Conservation (phyloP, 495 filamentous ascomycete genomes). For the Tuber microsphaerosporum region DNA sequence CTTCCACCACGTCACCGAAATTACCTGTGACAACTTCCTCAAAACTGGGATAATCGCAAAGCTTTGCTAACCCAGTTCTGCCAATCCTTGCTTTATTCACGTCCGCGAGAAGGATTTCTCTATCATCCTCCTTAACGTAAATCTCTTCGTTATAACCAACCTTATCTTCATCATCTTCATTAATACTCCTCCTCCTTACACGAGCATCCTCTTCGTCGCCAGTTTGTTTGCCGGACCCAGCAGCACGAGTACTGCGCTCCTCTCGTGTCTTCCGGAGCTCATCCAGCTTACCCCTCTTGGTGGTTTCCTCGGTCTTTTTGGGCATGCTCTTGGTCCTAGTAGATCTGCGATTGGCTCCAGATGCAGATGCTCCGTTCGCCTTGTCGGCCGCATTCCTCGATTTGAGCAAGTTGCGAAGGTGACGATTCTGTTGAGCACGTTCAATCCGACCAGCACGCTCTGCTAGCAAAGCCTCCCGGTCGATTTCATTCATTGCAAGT, state of each 20-base stretch:
- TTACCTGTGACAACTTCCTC: constrained; percentile 61
- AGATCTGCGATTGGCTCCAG: constrained; percentile 35
- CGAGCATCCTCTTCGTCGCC: constrained; percentile 73
- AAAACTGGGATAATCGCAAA: constrained; percentile 87
- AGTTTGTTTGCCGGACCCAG: constrained; percentile 68
- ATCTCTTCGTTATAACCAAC: constrained; percentile 64
- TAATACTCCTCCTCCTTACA: constrained; percentile 69
- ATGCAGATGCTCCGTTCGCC: constrained; percentile 43
- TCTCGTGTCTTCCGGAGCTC: constrained; percentile 62
- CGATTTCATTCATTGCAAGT: constrained; percentile 77
- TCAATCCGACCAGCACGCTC: constrained; percentile 77
- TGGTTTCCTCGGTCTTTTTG: constrained; percentile 47
- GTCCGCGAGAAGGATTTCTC: constrained; percentile 57
- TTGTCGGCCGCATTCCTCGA: constrained; percentile 58
- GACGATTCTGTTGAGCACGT: constrained; percentile 69
- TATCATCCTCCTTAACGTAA: constrained; percentile 42
- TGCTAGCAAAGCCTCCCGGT: constrained; percentile 81
- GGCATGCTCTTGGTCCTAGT: constrained; percentile 40
- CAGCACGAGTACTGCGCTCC: constrained; percentile 68
- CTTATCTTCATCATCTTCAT: constrained; percentile 67
- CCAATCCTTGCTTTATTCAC: constrained; percentile 75
- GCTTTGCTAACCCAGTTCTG: constrained; percentile 68
- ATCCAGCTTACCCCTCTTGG: constrained; percentile 74
- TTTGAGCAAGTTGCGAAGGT: constrained; percentile 72
- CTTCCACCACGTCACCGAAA: neutral